These are phyloP conservation scores for Spongispora temasekensis DNA, from an alignment of 1,284 basidiomycete species.

Conservation along the genomic window DNA sequence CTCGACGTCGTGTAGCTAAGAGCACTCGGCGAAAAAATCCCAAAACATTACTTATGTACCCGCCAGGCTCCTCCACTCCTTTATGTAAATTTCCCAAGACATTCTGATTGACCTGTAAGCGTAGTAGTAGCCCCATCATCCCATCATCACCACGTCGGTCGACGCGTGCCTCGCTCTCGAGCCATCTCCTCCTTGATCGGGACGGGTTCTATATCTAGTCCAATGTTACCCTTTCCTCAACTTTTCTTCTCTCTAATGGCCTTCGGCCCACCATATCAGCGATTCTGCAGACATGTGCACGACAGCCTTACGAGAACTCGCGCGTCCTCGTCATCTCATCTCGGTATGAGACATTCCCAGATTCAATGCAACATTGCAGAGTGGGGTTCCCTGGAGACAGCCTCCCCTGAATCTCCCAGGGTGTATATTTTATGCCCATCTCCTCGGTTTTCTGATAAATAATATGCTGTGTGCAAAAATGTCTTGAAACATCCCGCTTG, in stretches of 20 bases:
- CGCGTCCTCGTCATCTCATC: constrained; percentile 1
- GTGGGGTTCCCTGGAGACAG: constrained; percentile 1
- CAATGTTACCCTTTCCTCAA: background rate
- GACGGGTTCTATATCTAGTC: background rate
- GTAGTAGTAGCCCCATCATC: constrained; percentile 4
- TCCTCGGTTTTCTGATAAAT: constrained; percentile 16
- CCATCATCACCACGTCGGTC: constrained; percentile 1
- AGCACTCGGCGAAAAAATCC: constrained; percentile 7
- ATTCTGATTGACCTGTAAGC: constrained; percentile 4
- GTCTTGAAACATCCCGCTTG: constrained; percentile 17
- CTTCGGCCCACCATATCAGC: background rate
- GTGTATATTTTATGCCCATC: constrained; percentile 9
- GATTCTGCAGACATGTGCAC: too few relatives aligned
- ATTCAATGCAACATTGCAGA: background rate
- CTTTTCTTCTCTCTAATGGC: background rate
- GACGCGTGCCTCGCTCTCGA: background rate
- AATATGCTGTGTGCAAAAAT: constrained; percentile 11
- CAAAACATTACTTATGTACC: constrained; percentile 25
- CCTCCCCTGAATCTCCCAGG: constrained; percentile 9
- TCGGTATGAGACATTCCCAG: constrained; percentile 3
- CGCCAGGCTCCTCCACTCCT: constrained; percentile 8
- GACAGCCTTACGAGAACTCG: background rate
- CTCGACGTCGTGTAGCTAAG: too few relatives aligned
- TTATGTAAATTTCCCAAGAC: constrained; percentile 37
- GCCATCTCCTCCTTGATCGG: background rate